These are phyloP conservation scores for Globisporangium perplexum DNA, from an alignment of 352 stramenopile genomes.

Conservation along the genomic window DNA sequence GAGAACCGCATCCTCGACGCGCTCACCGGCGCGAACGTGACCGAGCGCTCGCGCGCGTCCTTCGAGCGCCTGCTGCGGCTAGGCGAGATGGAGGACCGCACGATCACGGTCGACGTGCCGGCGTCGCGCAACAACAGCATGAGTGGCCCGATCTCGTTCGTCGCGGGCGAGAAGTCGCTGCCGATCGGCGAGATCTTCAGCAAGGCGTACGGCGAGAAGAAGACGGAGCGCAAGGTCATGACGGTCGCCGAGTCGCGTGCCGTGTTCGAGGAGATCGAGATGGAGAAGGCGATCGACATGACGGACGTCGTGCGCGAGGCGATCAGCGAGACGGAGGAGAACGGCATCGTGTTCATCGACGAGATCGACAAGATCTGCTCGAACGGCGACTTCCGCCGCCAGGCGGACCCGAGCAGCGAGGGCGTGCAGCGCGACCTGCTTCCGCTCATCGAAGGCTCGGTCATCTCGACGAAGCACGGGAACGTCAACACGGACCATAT, in stretches of 20 bases:
- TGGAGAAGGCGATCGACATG: slow-evolving; percentile 93
- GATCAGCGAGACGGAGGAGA: slow-evolving; percentile 95
- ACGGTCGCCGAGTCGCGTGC: slow-evolving; percentile 91
- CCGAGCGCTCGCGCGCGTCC: slow-evolving; percentile 78
- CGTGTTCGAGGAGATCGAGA: slow-evolving; percentile 95
- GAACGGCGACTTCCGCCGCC: slow-evolving; percentile 89
- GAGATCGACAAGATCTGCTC: slow-evolving; percentile 99
- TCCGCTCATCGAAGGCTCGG: slow-evolving; percentile 97
- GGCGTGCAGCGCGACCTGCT: slow-evolving; percentile 98
- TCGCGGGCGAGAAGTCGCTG: slow-evolving; percentile 66
- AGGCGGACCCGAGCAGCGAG: slow-evolving; percentile 96
- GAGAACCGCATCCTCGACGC: slow-evolving; percentile 95
- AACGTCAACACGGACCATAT: slow-evolving; percentile 99
- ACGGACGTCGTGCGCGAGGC: slow-evolving; percentile 82
- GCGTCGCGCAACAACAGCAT: slow-evolving; percentile 35
- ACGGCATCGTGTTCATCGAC: slow-evolving; percentile 99
- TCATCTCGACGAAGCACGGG: slow-evolving; percentile 98
- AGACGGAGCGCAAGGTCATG: slow-evolving; percentile 91
- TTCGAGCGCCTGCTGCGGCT: slow-evolving; percentile 91
- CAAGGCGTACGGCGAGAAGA: slow-evolving; percentile 75
- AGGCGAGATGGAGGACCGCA: slow-evolving; percentile 77
- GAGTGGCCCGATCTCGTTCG: slow-evolving; percentile 62
- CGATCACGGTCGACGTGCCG: slow-evolving; percentile 74
- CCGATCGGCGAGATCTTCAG: slow-evolving; percentile 64
- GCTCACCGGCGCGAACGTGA: slow-evolving; percentile 86